A percentile compares a stretch with the other conserved stretches of the same genome.
Conservation (phyloP, 805 yeast genomes). For the Zygoascus ofunaensis region DNA sequence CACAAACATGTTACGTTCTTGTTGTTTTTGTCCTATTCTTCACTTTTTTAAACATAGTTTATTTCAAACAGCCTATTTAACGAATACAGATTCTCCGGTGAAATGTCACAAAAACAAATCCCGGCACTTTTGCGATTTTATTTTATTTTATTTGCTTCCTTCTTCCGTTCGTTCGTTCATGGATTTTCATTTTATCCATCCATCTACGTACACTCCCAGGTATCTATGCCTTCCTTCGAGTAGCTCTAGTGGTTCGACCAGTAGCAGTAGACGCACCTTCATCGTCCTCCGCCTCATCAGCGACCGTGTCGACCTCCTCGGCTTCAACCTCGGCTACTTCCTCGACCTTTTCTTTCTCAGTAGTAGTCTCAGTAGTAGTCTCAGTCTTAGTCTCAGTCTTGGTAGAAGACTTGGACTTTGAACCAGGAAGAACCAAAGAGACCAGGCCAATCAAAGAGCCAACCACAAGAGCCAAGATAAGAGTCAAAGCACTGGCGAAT, state of each 20-base stretch:
- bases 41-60: too few relatives aligned
- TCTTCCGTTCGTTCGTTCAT: too few relatives aligned
- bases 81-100: too few relatives aligned
- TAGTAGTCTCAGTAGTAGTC: neutral
- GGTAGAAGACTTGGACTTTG: neutral
- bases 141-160: too few relatives aligned
- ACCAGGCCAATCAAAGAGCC: constrained; percentile 7
- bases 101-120: too few relatives aligned
- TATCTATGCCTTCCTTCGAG: constrained; percentile 15
- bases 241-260: constrained; percentile 11
- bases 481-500: constrained; percentile 11
- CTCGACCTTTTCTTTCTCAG: neutral
- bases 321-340: neutral
- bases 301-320: neutral
- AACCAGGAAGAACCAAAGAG: neutral
- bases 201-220: too few relatives aligned
- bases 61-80: too few relatives aligned
- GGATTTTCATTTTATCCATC: too few relatives aligned
- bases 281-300: constrained; percentile 2
- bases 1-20: too few relatives aligned
- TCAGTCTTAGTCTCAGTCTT: neutral
- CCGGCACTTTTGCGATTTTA: too few relatives aligned
- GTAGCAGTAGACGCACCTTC: constrained; percentile 10
- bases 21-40: too few relatives aligned
- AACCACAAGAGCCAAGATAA: constrained; percentile 4